A percentile compares a stretch with the other conserved stretches of the same genome.
Conservation (phyloP, 257 asterid species). For the Rehmannia glutinosa region DNA sequence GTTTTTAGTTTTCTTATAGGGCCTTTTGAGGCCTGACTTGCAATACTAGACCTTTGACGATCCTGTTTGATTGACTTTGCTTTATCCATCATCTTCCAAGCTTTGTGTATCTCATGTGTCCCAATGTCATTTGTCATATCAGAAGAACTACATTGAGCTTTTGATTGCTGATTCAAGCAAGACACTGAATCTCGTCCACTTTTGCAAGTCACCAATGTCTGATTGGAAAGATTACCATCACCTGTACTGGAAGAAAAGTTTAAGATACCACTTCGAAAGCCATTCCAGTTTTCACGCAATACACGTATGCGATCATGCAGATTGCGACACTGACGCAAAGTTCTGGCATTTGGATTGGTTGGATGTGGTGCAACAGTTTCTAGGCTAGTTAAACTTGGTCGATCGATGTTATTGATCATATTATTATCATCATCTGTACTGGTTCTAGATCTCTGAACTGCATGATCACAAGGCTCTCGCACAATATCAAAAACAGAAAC, state of each 20-base stretch:
- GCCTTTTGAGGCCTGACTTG: too few species aligned
- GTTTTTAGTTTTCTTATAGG: slow-evolving; percentile 19
- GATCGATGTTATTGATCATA: background rate
- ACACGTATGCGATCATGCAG: slow-evolving; percentile 47
- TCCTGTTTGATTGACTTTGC: slow-evolving; percentile 43
- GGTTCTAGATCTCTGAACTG: slow-evolving; percentile 23
- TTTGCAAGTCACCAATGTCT: too few species aligned
- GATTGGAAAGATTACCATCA: slow-evolving; percentile 19
- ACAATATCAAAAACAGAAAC: slow-evolving; percentile 40
- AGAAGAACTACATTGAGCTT: slow-evolving; percentile 26
- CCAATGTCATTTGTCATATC: slow-evolving; percentile 9
- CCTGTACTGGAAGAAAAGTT: slow-evolving; percentile 34
- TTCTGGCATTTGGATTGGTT: slow-evolving; percentile 38
- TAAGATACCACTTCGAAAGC: slow-evolving; percentile 46
- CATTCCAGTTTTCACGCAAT: slow-evolving; percentile 61
- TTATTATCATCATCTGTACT: too few species aligned
- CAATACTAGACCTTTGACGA: slow-evolving; percentile 6
- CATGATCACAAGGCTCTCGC: slow-evolving; percentile 29
- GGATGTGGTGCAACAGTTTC: slow-evolving; percentile 9
- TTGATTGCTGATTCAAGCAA: slow-evolving; percentile 24
- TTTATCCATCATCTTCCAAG: slow-evolving; percentile 66
- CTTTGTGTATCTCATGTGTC: slow-evolving; percentile 43
- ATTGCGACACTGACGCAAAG: slow-evolving; percentile 45
- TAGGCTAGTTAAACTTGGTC: slow-evolving; percentile 23
- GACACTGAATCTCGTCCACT: too few species aligned